Evolutionary conservation across 352 stramenopile species (phyloP).

Genomic region (Phytophthora citrophthora): DNA sequence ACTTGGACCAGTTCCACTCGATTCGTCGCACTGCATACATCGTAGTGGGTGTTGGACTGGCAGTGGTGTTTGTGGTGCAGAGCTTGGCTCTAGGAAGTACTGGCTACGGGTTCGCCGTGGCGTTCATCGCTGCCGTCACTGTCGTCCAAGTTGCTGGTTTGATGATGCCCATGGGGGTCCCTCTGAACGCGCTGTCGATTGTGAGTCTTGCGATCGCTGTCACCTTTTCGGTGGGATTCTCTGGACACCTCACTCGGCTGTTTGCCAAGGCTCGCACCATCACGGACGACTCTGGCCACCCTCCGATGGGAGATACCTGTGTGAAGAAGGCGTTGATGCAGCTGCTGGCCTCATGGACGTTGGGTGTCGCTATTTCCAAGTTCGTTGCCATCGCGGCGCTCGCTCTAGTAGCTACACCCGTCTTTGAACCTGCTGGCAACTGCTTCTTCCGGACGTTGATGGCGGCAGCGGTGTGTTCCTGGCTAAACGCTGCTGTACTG

Average conservation of each 20-base stretch:
- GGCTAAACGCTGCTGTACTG: conserved; percentile 42
- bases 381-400: conserved; percentile 49
- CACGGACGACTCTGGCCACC: conserved; percentile 24
- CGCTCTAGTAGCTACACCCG: conserved; percentile 36
- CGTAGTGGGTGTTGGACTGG: conserved; percentile 54
- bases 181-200: conserved; percentile 85
- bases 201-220: conserved; percentile 82
- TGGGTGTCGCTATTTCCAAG: conserved; percentile 48
- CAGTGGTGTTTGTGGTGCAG: conserved; percentile 57
- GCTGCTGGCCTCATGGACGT: conserved; percentile 45
- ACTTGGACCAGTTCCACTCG: conserved; percentile 75
- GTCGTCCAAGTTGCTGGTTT: conserved; percentile 67
- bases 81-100: conserved; percentile 53
- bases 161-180: conserved; percentile 65
- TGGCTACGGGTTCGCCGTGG: conserved; percentile 55
- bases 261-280: conserved; percentile 57
- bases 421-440: conserved; percentile 48
- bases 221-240: conserved; percentile 83
- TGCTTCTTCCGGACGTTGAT: conserved; percentile 58
- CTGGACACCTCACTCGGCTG: conserved; percentile 68
- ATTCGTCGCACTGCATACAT: conserved; percentile 59
- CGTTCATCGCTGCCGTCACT: conserved; percentile 50
- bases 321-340: conserved; percentile 48
- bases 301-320: conserved; percentile 35
- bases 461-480: conserved; percentile 39